phyloP scores from a whole-genome alignment of 2,329 filamentous ascomycete species.

The Fusarium sp. region DNA sequence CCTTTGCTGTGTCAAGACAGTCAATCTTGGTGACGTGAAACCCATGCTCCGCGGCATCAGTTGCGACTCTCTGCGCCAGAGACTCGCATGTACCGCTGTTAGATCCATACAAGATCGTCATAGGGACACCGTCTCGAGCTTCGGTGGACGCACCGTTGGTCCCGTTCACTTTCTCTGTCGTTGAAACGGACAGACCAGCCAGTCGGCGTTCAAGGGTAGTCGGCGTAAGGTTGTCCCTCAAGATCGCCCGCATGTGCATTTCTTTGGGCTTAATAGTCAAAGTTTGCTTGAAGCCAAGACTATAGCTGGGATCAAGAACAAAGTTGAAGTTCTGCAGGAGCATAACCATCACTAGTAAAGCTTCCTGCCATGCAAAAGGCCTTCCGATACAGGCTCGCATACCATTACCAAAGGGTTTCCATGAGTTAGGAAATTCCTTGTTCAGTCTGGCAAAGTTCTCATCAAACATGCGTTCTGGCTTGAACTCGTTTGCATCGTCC shows the following conservation, averaged over 20 bases:
- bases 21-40: slow-evolving; percentile 68
- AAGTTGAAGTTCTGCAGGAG: slow-evolving; percentile 81
- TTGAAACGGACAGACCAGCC: slow-evolving; percentile 35
- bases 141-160: not conserved
- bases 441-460: slow-evolving; percentile 74
- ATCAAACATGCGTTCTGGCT: slow-evolving; percentile 80
- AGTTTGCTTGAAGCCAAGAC: slow-evolving; percentile 67
- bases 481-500: slow-evolving; percentile 75
- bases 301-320: slow-evolving; percentile 70
- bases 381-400: slow-evolving; percentile 79
- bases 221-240: slow-evolving; percentile 64
- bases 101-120: slow-evolving; percentile 79
- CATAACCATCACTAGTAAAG: slow-evolving; percentile 72
- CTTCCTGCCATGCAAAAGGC: slow-evolving; percentile 82
- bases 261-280: slow-evolving; percentile 75
- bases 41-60: slow-evolving; percentile 71
- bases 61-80: slow-evolving; percentile 74
- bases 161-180: slow-evolving; percentile 2
- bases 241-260: slow-evolving; percentile 72
- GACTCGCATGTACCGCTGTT: slow-evolving; percentile 82
- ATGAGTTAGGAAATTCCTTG: slow-evolving; percentile 72
- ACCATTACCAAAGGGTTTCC: slow-evolving; percentile 83
- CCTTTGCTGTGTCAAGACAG: slow-evolving; percentile 73
- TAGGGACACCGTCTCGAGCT: slow-evolving; percentile 54
- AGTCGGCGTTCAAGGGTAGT: slow-evolving; percentile 63